phyloP scores from a whole-genome alignment of 805 yeast genomes.

The Saccharomyces paradoxus region DNA sequence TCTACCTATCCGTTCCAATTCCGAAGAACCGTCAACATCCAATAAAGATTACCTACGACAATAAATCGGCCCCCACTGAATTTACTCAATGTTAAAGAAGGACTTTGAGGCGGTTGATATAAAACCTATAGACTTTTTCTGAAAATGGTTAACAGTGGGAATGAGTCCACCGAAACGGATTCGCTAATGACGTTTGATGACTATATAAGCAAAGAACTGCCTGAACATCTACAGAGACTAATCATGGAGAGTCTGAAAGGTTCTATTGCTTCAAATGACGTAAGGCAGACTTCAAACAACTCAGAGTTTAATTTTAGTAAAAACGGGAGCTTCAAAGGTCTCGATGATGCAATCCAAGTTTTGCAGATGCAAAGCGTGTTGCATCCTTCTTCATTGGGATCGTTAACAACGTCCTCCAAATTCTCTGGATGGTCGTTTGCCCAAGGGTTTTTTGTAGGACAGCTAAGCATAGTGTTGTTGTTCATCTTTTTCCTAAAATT shows the following conservation, averaged over 20 bases:
- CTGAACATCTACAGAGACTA: conserved; percentile 30
- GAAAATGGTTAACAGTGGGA: not conserved
- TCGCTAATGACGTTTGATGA: conserved; percentile 33
- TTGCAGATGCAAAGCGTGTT: not conserved
- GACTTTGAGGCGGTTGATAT: not conserved
- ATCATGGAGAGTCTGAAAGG: conserved; percentile 17
- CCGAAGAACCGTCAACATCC: not conserved
- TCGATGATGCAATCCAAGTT: not conserved
- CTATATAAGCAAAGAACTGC: conserved; percentile 30
- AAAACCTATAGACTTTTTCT: not conserved
- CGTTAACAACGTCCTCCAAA: not conserved
- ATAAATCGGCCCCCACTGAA: not conserved
- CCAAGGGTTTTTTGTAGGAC: conserved; percentile 69
- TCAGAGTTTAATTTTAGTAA: not conserved
- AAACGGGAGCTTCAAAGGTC: conserved; percentile 12
- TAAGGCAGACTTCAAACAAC: not conserved
- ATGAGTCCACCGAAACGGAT: conserved; percentile 4
- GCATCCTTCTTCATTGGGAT: not conserved
- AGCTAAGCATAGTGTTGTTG: conserved; percentile 58
- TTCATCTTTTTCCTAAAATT: conserved; percentile 60
- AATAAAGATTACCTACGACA: not conserved
- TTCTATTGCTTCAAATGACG: not conserved
- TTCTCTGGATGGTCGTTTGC: conserved; percentile 53
- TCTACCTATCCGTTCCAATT: not conserved
- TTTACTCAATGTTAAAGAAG: not conserved